Evolutionary conservation across 225 moss, liverwort and hornwort genomes (phyloP).

Genomic region (Sphagnum tenellum): DNA sequence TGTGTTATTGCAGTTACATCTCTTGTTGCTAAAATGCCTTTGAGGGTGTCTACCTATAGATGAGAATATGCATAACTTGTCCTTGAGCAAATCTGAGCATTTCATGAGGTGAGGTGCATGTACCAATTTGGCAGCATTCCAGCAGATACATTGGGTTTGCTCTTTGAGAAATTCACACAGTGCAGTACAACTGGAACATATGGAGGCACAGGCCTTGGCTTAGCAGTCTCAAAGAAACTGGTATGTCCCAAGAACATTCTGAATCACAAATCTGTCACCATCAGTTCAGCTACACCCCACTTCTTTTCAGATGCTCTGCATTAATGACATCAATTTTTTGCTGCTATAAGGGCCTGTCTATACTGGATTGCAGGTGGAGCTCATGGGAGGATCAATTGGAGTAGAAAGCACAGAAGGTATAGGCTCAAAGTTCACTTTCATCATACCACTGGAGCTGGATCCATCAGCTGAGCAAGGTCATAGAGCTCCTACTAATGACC

Average conservation of each 20-base stretch:
- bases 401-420: slow-evolving; percentile 34
- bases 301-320: too few species aligned
- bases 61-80: too few species aligned
- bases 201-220: too few species aligned
- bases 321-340: too few species aligned
- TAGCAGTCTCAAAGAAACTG: too few species aligned
- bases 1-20: too few species aligned
- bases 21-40: too few species aligned
- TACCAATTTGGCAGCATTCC: slow-evolving; percentile 21
- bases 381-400: slow-evolving; percentile 36
- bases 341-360: background rate
- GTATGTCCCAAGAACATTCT: too few species aligned
- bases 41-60: too few species aligned
- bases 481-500: slow-evolving; percentile 12
- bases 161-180: background rate
- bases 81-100: background rate
- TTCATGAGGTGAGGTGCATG: background rate
- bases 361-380: slow-evolving; percentile 26
- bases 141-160: slow-evolving; percentile 14
- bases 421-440: slow-evolving; percentile 42
- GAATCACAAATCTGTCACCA: too few species aligned
- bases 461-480: slow-evolving; percentile 28
- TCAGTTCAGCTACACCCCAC: too few species aligned
- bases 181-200: too few species aligned
- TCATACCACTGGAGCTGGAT: slow-evolving; percentile 31